phyloP scores from a whole-genome alignment of 306 rosid genomes.

The Pyrus betulifolia region DNA sequence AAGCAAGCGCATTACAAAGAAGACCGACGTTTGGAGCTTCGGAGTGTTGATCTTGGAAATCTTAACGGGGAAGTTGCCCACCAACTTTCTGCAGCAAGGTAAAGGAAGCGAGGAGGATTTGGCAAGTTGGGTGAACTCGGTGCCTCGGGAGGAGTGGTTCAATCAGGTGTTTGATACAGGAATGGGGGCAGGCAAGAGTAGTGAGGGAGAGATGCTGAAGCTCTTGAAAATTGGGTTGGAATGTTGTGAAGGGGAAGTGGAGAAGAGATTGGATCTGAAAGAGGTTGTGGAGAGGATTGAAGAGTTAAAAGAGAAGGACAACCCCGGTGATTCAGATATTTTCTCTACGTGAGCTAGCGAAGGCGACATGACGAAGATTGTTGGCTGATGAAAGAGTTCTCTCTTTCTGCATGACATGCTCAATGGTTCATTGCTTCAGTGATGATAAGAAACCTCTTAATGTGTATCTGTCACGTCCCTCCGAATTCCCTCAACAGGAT shows the following conservation, averaged over 20 bases:
- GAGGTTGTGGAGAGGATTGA: slow-evolving; percentile 59
- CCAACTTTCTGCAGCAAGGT: slow-evolving; percentile 45
- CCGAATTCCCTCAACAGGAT: not conserved
- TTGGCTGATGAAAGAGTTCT: not conserved
- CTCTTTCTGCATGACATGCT: not conserved
- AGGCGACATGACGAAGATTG: slow-evolving; percentile 21
- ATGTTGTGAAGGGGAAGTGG: slow-evolving; percentile 65
- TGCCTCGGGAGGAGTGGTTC: slow-evolving; percentile 47
- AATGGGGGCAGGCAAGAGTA: slow-evolving; percentile 26
- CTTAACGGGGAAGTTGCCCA: slow-evolving; percentile 52
- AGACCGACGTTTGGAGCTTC: slow-evolving; percentile 78
- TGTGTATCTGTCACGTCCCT: not conserved
- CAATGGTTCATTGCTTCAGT: not conserved
- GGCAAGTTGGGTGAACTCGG: slow-evolving; percentile 50
- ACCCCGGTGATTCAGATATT: slow-evolving; percentile 22
- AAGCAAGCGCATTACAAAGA: slow-evolving; percentile 68
- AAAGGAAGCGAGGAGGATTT: slow-evolving; percentile 55
- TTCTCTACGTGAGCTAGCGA: slow-evolving; percentile 31
- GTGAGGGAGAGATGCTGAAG: slow-evolving; percentile 52
- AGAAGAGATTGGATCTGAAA: slow-evolving; percentile 57
- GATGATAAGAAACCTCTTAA: not conserved
- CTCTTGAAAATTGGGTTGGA: slow-evolving; percentile 58
- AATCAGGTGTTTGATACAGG: slow-evolving; percentile 52
- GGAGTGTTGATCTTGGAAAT: slow-evolving; percentile 71
- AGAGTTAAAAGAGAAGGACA: slow-evolving; percentile 45